Base-by-base conservation (phyloP, 129 eudicot species). In the Saussurea involucrata region DNA sequence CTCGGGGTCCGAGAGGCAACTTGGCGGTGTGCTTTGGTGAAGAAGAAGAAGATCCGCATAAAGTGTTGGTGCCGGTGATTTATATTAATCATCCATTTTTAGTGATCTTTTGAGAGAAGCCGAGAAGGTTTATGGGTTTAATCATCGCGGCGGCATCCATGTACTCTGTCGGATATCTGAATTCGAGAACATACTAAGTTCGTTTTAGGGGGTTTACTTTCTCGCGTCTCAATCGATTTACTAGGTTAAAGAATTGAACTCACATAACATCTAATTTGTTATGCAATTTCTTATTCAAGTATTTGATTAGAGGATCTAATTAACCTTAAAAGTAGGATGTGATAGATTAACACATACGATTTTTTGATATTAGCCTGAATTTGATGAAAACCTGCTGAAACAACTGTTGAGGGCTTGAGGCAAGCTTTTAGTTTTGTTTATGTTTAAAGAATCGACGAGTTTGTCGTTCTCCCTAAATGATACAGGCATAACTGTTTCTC, bases 11-110 rank as follows among this genome's bases (percentile, higher is more conserved):
- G 8, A 89, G 84, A 73, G 98, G 98, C 20, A 92, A 95, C 24
- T 75, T 95, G 79, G 96, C 96, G 4, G 91, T 95, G 31, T 91
- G 91, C 63, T 88, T 95, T 33, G 97, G 92, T 3, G 93, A 95
- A 33, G 24, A 84, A 69, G 88, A 89, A 8, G 92, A 79, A 17
- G 89, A 87, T 67, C 68, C 87, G 15, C 79, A 69, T 42, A 85
- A 96, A 53, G 92, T 89, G 37, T 66, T 95, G 76, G 96, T 95
- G 79, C 98, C 97, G 11, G 90, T 95, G 67, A 73, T 95, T 7
- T 87, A 87, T 64, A 81, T 91, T 8, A 91, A 91, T 76, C 98
- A 91, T 63, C 98, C 98, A 0, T 36, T 89, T 57, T 95, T 79
- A 88, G 60, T 63, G 87, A 80, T 64, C 71, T 95, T 80, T 76